Base-by-base conservation (phyloP, 306 rosid species). In the Malus sylvestris region DNA sequence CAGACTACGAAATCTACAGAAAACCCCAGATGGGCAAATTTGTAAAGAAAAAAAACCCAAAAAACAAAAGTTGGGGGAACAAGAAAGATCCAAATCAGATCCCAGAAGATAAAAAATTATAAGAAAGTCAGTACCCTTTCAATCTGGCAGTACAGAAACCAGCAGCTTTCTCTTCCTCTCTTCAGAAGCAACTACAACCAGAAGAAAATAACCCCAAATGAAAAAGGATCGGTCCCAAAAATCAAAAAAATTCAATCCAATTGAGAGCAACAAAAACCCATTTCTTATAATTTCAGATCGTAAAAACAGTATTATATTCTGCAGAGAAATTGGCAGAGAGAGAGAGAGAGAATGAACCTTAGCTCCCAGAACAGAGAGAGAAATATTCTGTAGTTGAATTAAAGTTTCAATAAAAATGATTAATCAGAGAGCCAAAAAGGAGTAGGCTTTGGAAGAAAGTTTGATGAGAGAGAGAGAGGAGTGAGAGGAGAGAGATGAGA, bases 51-150 rank as follows among this genome's bases (percentile, higher is more conserved):
- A 30, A 32, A 64, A 30, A 4, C 55, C 42, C 45, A 23, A 18
- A 64, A 64, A 30, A 38, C 67, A 80, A 70, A 77, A 80, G 74
- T 73, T 58, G 23, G 71, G 70, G 74, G 85, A 88, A 76, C 67
- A 42, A 53, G 81, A 84, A 78, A 80, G 88, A 81, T 88, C 89
- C 82, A 72, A 82, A 81, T 74, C 95, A 80, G 93, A 89, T 88
- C 97, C 90, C 88, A 76, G 65, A 74, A 78, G 70, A 74, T 63
- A 29, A 35, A 25, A 66, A 80, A 58, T 23, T 10, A 64, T 10
- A 52, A 46, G 25, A 53, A 45, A 78, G 40, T 33, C 45, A 80
- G 40, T 27, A 84, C 87, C 85, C 81, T 81, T 25, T 45, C 16
- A 75, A 71, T 69, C 80, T 66, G 72, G 30, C 16, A 38, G 8